phyloP scores from a whole-genome alignment of 805 yeast genomes.

The Saccharomyces kudriavzevii region DNA sequence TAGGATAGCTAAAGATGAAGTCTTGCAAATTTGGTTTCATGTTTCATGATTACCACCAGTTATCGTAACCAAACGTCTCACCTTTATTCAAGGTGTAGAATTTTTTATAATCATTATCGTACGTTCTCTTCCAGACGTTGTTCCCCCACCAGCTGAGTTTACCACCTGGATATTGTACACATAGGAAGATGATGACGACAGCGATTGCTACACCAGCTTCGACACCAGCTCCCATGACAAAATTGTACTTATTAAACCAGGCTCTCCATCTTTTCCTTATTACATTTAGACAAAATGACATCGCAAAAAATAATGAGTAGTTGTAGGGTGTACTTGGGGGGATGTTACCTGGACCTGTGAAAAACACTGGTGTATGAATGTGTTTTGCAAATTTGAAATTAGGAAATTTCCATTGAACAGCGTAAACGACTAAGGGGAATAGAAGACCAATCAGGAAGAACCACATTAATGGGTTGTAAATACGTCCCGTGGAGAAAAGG shows the following conservation, averaged over 20 bases:
- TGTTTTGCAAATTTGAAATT: slow-evolving; percentile 27
- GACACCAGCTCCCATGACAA: slow-evolving; percentile 52
- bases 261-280: slow-evolving; percentile 40
- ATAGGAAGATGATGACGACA: slow-evolving; percentile 46
- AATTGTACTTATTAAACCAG: slow-evolving; percentile 58
- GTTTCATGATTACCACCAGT: slow-evolving; percentile 35
- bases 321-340: slow-evolving; percentile 74
- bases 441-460: slow-evolving; percentile 48
- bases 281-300: slow-evolving; percentile 38
- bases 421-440: slow-evolving; percentile 31
- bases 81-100: slow-evolving; percentile 33
- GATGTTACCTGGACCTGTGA: slow-evolving; percentile 50
- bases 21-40: neutral
- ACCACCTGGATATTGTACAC: slow-evolving; percentile 41
- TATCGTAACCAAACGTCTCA: slow-evolving; percentile 41
- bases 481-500: slow-evolving; percentile 41
- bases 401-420: slow-evolving; percentile 25
- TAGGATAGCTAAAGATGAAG: neutral
- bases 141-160: slow-evolving; percentile 54
- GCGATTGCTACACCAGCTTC: slow-evolving; percentile 58
- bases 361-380: slow-evolving; percentile 56
- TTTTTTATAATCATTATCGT: slow-evolving; percentile 31
- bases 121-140: slow-evolving; percentile 36
- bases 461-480: slow-evolving; percentile 49
- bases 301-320: slow-evolving; percentile 45